A percentile compares a stretch with the other conserved stretches of the same genome.
These are phyloP conservation scores for Blechomonas ayalai DNA, from an alignment of 208 protist species.

Conservation along the genomic window DNA sequence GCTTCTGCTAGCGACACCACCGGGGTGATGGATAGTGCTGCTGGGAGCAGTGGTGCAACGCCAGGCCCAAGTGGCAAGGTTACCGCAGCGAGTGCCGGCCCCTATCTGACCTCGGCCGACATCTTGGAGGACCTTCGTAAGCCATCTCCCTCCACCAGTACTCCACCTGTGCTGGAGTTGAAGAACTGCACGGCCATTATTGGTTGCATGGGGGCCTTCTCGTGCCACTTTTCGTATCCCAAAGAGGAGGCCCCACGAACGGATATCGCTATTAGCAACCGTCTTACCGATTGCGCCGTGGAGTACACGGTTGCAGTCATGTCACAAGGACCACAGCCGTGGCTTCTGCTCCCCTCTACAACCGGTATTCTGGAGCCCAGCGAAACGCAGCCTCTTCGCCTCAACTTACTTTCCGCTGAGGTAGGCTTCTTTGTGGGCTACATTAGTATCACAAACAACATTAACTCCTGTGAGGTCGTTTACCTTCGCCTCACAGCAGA, in stretches of 20 bases:
- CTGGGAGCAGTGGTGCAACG: neutral
- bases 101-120: too few relatives aligned
- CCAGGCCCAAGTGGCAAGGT: neutral
- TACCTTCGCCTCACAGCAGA: constrained; percentile 76
- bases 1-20: too few relatives aligned
- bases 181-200: constrained; percentile 45
- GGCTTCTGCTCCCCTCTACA: constrained; percentile 51
- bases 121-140: too few relatives aligned
- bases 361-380: constrained; percentile 38
- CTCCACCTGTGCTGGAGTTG: constrained; percentile 33
- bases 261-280: constrained; percentile 65
- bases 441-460: constrained; percentile 59
- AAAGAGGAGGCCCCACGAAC: constrained; percentile 55
- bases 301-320: constrained; percentile 60
- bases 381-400: constrained; percentile 62
- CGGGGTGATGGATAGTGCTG: too few relatives aligned
- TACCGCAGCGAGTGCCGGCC: neutral
- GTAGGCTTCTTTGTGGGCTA: constrained; percentile 78
- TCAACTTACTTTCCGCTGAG: constrained; percentile 64
- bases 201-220: constrained; percentile 48
- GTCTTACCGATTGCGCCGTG: constrained; percentile 33
- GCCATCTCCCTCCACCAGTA: constrained; percentile 3
- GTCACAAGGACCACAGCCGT: constrained; percentile 74
- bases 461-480: constrained; percentile 47
- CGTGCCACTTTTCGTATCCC: constrained; percentile 48